Evolutionary conservation across 73 alveolate species (phyloP).

Genomic region (Halteria grandinella): DNA sequence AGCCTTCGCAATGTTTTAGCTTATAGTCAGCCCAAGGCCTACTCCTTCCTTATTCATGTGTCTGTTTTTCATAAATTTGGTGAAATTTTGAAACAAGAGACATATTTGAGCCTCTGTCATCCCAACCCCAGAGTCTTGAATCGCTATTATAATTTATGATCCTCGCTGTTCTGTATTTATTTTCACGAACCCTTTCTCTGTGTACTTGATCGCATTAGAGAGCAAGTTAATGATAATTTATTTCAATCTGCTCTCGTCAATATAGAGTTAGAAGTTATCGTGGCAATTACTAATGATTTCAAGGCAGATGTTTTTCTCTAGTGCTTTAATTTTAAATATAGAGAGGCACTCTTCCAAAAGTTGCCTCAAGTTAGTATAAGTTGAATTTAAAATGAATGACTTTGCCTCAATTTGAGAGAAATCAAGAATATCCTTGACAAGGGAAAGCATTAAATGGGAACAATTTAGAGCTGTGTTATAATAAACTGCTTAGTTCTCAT

Average conservation of each 20-base stretch:
- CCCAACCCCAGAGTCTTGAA: slow-evolving; percentile 37
- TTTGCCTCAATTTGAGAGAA: slow-evolving; percentile 39
- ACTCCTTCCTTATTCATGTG: slow-evolving; percentile 17
- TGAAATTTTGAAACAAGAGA: slow-evolving; percentile 2
- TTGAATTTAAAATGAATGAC: background rate
- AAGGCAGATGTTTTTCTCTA: slow-evolving; percentile 20
- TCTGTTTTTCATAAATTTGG: slow-evolving; percentile 2
- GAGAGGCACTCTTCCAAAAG: background rate
- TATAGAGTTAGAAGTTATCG: background rate
- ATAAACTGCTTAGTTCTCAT: background rate
- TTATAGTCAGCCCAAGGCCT: slow-evolving; percentile 48
- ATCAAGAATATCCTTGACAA: slow-evolving; percentile 59
- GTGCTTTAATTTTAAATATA: slow-evolving; percentile 9
- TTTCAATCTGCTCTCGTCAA: slow-evolving; percentile 37
- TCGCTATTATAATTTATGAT: too few species aligned
- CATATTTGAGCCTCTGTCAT: background rate
- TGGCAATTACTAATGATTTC: background rate
- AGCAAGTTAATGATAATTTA: slow-evolving; percentile 36
- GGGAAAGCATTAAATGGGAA: slow-evolving; percentile 25
- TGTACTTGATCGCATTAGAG: slow-evolving; percentile 48
- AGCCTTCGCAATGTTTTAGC: slow-evolving; percentile 12
- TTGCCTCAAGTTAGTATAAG: background rate
- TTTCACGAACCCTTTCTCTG: slow-evolving; percentile 19
- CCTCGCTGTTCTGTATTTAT: too few species aligned
- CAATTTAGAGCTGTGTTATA: slow-evolving; percentile 25